Base-by-base conservation (phyloP, 192 early-diverging fungal species). In the Coemansia sp. region DNA sequence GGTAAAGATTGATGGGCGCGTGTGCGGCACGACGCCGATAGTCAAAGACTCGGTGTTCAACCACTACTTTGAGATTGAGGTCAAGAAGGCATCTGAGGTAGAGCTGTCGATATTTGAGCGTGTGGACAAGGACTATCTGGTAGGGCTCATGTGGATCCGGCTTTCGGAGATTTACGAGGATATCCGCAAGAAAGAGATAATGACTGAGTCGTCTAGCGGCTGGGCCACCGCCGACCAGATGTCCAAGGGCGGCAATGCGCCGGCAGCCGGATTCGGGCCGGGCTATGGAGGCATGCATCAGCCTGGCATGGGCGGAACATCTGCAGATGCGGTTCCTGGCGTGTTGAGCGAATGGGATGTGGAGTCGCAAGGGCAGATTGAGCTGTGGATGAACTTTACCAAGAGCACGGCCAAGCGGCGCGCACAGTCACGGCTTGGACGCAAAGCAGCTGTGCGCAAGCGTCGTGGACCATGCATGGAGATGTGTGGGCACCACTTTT, bases 401-500 rank as follows among this genome's bases (percentile, higher is more conserved):
- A 84, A 66, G 64, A 71, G 52, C 44, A 56, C 67, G 0, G 51
- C 62, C 40, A 68, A 70, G 55, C 79, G 70, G 38, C 71, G 75
- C 39, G 60, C 63, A 40, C 67, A 68, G 28, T 71, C 71, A 40
- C 66, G 71, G 7, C 71, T 81, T 0, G 94, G 94, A 38, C 91
- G 89, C 73, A 82, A 83, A 36, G 87, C 81, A 5, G 89, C 89
- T 15, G 83, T 89, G 40, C 85, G 89, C 45, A 87, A 88, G 69
- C 76, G 82, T 60, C 82, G 92, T 56, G 94, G 93, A 55, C 83
- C 90, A 15, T 84, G 91, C 30, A 87, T 83, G 12, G 92, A 93
- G 46, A 83, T 89, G 77, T 91, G 89, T 50, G 95, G 97, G 5
- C 97, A 99, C 66, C 88, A 95, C 66, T 97, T 99, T 75, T 88